Conservation (phyloP, 805 yeast species). For the Kodamaea lidongshanica region DNA sequence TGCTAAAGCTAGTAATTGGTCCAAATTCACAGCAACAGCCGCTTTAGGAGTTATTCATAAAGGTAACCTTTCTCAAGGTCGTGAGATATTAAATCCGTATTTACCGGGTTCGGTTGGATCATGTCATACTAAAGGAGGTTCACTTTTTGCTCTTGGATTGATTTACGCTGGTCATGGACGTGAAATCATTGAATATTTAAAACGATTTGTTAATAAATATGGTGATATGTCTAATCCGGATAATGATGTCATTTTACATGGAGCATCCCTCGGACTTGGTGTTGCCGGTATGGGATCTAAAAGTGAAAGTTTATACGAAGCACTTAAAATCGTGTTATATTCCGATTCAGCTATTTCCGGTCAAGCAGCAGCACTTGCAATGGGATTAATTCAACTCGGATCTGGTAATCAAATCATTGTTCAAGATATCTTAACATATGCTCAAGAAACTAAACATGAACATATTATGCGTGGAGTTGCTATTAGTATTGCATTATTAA, state of each 20-base stretch:
- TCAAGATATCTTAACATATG: slow-evolving; percentile 81
- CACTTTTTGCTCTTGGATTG: slow-evolving; percentile 86
- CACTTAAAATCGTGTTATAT: slow-evolving; percentile 74
- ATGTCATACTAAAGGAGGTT: slow-evolving; percentile 91
- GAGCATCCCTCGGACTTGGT: slow-evolving; percentile 93
- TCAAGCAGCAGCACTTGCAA: slow-evolving; percentile 92
- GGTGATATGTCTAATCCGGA: slow-evolving; percentile 61
- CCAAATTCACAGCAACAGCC: slow-evolving; percentile 95
- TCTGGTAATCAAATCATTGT: slow-evolving; percentile 65
- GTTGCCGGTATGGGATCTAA: slow-evolving; percentile 94
- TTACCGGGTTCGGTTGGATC: slow-evolving; percentile 77
- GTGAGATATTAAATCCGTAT: slow-evolving; percentile 80
- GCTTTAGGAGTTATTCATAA: slow-evolving; percentile 96
- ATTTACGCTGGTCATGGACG: slow-evolving; percentile 95
- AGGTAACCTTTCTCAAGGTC: slow-evolving; percentile 90
- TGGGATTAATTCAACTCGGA: slow-evolving; percentile 95
- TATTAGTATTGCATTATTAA: slow-evolving; percentile 79
- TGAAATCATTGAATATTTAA: slow-evolving; percentile 74
- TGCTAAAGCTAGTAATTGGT: slow-evolving; percentile 97
- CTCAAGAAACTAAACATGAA: slow-evolving; percentile 94
- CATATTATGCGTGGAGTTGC: slow-evolving; percentile 91
- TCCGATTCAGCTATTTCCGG: slow-evolving; percentile 92
- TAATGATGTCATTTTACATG: slow-evolving; percentile 82
- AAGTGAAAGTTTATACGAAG: slow-evolving; percentile 68
- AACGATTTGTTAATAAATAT: slow-evolving; percentile 60